These are phyloP conservation scores for Rhizopus delemar DNA, from an alignment of 371 early-diverging fungal species.

Conservation along the genomic window DNA sequence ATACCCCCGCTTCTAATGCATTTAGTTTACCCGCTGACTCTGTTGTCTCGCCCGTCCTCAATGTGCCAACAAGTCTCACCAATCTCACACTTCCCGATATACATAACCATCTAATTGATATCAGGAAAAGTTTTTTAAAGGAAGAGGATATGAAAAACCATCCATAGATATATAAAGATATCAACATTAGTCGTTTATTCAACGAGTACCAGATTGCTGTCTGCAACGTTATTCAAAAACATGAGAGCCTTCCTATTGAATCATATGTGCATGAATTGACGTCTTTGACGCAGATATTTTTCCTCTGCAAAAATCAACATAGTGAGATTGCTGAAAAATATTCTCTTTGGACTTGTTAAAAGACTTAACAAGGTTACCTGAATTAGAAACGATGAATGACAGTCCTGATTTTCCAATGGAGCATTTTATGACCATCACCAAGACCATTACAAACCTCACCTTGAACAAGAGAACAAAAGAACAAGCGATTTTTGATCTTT, in stretches of 20 bases:
- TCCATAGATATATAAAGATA: constrained; percentile 14
- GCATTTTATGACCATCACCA: neutral
- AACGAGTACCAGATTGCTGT: constrained; percentile 12
- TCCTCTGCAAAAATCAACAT: no score
- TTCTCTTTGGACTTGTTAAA: no score
- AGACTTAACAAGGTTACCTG: no score
- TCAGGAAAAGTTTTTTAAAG: constrained; percentile 14
- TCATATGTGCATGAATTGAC: no score
- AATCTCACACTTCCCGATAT: constrained; percentile 5
- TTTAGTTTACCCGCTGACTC: neutral
- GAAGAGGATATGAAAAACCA: constrained; percentile 17
- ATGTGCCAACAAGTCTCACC: constrained; percentile 14
- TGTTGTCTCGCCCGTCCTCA: constrained; percentile 5
- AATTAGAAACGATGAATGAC: no score
- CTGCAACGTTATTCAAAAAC: constrained; percentile 11
- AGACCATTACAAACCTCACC: no score
- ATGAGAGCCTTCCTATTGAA: constrained; percentile 12
- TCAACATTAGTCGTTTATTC: constrained; percentile 16
- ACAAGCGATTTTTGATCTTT: constrained; percentile 11
- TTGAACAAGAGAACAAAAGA: constrained; percentile 18
- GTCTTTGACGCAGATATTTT: no score
- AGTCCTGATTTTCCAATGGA: no score
- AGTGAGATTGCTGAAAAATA: no score
- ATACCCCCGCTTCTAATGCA: neutral
- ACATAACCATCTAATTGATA: constrained; percentile 10